Conservation (phyloP, 768 basidiomycete genomes). For the Hygrocybe coccinea region DNA sequence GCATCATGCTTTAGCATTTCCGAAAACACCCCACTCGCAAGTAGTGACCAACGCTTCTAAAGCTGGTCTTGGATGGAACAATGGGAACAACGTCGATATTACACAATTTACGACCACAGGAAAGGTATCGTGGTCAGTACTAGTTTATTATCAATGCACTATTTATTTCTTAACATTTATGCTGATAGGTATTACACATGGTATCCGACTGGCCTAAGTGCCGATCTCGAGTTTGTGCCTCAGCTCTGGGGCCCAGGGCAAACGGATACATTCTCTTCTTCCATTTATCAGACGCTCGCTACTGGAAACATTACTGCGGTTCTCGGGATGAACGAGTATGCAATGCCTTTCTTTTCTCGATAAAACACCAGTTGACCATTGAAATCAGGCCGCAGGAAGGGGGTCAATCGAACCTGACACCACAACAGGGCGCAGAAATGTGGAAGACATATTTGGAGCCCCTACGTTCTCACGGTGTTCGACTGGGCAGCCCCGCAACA, state of each 20-base stretch:
- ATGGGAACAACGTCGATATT: slow-evolving; percentile 39
- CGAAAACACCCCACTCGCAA: slow-evolving; percentile 8
- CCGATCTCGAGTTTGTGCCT: slow-evolving; percentile 49
- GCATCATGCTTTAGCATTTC: not conserved
- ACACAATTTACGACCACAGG: slow-evolving; percentile 40
- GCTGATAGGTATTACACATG: slow-evolving; percentile 48
- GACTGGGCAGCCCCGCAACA: slow-evolving; percentile 51
- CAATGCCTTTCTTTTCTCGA: not conserved
- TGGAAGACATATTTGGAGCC: slow-evolving; percentile 54
- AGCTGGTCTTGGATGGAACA: slow-evolving; percentile 48
- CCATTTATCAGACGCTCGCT: slow-evolving; percentile 39
- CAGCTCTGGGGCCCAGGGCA: slow-evolving; percentile 49
- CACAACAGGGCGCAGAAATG: slow-evolving; percentile 43
- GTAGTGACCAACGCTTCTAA: slow-evolving; percentile 37
- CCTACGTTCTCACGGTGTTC: slow-evolving; percentile 39
- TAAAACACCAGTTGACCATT: not conserved
- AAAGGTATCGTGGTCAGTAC: slow-evolving; percentile 47
- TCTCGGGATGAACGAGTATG: slow-evolving; percentile 53
- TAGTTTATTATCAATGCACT: not conserved
- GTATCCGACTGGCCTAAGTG: slow-evolving; percentile 33
- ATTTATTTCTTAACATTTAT: not conserved
- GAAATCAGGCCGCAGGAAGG: slow-evolving; percentile 27
- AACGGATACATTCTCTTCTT: slow-evolving; percentile 36
- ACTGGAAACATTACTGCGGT: slow-evolving; percentile 36
- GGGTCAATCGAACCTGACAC: slow-evolving; percentile 48